Base-by-base conservation (phyloP, 768 basidiomycete species). In the Dacryopinax spathularia region DNA sequence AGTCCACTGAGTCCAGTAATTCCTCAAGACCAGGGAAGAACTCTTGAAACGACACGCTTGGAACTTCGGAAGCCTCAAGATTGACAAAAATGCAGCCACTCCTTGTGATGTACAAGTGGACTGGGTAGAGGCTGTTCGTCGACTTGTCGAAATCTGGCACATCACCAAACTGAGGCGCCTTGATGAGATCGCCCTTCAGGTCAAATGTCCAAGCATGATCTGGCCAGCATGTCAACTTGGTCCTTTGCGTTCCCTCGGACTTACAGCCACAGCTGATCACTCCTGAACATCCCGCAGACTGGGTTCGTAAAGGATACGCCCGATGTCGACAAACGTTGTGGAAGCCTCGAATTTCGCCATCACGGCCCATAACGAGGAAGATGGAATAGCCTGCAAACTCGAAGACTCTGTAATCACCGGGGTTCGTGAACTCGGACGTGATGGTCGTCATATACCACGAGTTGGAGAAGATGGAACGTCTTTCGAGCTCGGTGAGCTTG, bases 51-150 rank as follows among this genome's bases (percentile, higher is more conserved):
- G 66, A 33, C 16, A 41, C 35, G 34, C 48, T 56, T 29, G 66
- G 66, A 7, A 37, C 34, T 34, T 48, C 56, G 25, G 60, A 60
- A 20, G 65, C 61, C 18, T 59, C 44, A 29, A 66, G 62, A 35
- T 66, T 66, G 60, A 66, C 39, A 39, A 66, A 66, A 6, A 66
- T 63, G 27, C 62, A 66, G 59, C 66, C 66, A 27, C 66, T 41
- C 9, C 34, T 22, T 2, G 64, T 64, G 29, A 66, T 60, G 37
- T 66, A 65, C 22, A 64, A n/a, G 41, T 66, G 66, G 12, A 66
- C 62, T 10, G 56, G 36, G 33, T 63, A 66, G 13, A 66, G 61
- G 31, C 65, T 34, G 31, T 66, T 20, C 15, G 18, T 48, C 29
- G 36, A 33, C 59, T 66, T 66, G 20, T 66, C 34, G 65, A 66